Evolutionary conservation across 345 rosid genomes (phyloP), one percentile per base, ranked within the genome.

Genomic region (Durio zibethinus): DNA sequence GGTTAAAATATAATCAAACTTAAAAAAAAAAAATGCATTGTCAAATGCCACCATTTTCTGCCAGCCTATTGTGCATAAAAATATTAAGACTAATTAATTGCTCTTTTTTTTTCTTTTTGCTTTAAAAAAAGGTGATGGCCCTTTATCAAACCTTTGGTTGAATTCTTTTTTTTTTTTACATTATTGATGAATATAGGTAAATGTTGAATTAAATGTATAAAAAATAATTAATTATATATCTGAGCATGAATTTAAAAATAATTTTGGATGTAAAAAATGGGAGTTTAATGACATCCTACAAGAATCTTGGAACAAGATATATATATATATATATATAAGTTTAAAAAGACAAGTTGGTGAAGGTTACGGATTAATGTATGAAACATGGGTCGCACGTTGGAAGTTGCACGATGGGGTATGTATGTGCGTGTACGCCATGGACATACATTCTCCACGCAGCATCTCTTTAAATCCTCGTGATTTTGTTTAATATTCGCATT

Each of bases 401-500:
- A 35, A 29, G 25, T 15, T 47, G 43, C 25, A 48, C 4, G 57
- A 25, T 29, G 25, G 42, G 42, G 27, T 1, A 18, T 1, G 25
- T 56, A 27, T 48, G 14, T 48, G 7, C 10, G 12, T 54, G 47
- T 54, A 54, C 8, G 35, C 42, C 62, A 8, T 29, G 56, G 8
- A 57, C 52, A 73, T 38, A 36, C 64, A 56, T 73, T n/a, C n/a
- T n/a, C 64, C 66, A 73, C 52, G 16, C 15, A 47, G 75, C 75
- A 33, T 52, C 75, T 72, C 47, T 33, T 72, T 72, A 33, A 72
- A 31, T 72, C 42, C 42, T 70, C 43, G 1, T 18, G 16, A 4
- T 31, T 62, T 31, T 2, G 1, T 56, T 21, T 9, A 21, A 56
- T 56, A 21, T 23, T 47, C 9, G 0, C 18, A 14, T 48, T 6